Evolutionary conservation across 257 asterid species (phyloP), one percentile per base, ranked within the genome.

Genomic region (Thymus mandschuricus): DNA sequence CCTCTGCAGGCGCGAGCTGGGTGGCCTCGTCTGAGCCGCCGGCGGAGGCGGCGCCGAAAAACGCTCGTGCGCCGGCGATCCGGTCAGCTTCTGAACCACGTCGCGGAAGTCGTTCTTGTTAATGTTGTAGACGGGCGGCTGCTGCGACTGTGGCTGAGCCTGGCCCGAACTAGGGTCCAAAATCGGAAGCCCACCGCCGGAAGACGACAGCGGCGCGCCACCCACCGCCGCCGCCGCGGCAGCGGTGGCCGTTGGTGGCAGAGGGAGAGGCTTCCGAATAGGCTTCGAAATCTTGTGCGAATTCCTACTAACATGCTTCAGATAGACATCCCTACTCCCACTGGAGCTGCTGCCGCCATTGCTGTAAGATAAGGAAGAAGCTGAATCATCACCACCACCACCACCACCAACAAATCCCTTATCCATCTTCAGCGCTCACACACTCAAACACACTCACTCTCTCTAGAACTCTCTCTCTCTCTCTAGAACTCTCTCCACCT

Each of bases 101-200:
- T 89, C 94, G 2, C 96, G 90, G 76, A 92, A 92, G 74, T 92
- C 96, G 68, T 82, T 86, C 77, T 89, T 92, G 79, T 85, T 92
- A 33, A 92, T 89, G 78, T 89, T 92, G 77, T 89, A 92, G 10
- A 92, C 98, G 66, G 98, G 98, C 8, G 98, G 98, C 64, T 89
- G 98, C 76, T 78, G 85, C 71, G 83, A 80, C 29, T 69, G 81
- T 59, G 70, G 78, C 75, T 69, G 81, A 15, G 55, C 54, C 27
- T 74, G 76, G 5, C 44, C 60, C 65, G 69, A 60, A 66, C 43
- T 59, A 13, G 73, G 81, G 75, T 81, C 80, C 15, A 64, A 43
- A 68, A 68, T 55, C 3, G 78, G 62, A 13, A 71, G 27, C 3
- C 56, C 38, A 4, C 78, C 4, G 34, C 71, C 11, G 12, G 71